These are phyloP conservation scores for Globisporangium apiculatum DNA, from an alignment of 352 stramenopile genomes.

Conservation along the genomic window DNA sequence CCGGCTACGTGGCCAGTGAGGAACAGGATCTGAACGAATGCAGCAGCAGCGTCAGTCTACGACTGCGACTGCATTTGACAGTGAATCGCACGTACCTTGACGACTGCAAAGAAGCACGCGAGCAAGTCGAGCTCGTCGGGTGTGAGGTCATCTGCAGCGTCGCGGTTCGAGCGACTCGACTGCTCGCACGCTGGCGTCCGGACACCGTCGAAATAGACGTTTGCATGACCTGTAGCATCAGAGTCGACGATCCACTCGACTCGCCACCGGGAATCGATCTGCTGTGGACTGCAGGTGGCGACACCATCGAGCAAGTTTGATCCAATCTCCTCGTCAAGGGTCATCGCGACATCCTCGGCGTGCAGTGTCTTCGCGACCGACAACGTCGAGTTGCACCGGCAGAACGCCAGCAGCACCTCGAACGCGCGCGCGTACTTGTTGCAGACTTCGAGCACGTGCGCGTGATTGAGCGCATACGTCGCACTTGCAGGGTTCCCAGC, in stretches of 20 bases:
- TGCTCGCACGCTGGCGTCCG: too few relatives aligned
- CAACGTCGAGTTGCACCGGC: conserved; percentile 27
- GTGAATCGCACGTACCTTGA: conserved; percentile 36
- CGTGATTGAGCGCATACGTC: conserved; percentile 60
- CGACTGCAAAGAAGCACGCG: conserved; percentile 67
- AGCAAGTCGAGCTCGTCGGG: conserved; percentile 65
- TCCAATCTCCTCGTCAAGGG: conserved; percentile 18
- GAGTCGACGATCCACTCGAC: conserved; percentile 20
- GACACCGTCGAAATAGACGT: conserved; percentile 13
- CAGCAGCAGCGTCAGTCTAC: neutral
- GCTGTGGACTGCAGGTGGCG: neutral
- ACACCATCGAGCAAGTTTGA: too few relatives aligned
- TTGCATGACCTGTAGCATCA: conserved; percentile 14
- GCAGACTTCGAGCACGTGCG: conserved; percentile 48
- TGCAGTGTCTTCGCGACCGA: conserved; percentile 13
- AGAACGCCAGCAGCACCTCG: conserved; percentile 31
- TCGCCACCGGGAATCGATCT: conserved; percentile 8
- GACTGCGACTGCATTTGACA: neutral
- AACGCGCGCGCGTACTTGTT: conserved; percentile 39
- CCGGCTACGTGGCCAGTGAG: conserved; percentile 40
- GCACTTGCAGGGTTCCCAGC: conserved; percentile 27
- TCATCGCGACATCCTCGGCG: conserved; percentile 22
- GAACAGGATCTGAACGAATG: conserved; percentile 50
- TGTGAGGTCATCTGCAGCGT: neutral
- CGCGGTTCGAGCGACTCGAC: neutral